phyloP scores from a whole-genome alignment of 179 eudicot genomes.

The Spergularia azorica region DNA sequence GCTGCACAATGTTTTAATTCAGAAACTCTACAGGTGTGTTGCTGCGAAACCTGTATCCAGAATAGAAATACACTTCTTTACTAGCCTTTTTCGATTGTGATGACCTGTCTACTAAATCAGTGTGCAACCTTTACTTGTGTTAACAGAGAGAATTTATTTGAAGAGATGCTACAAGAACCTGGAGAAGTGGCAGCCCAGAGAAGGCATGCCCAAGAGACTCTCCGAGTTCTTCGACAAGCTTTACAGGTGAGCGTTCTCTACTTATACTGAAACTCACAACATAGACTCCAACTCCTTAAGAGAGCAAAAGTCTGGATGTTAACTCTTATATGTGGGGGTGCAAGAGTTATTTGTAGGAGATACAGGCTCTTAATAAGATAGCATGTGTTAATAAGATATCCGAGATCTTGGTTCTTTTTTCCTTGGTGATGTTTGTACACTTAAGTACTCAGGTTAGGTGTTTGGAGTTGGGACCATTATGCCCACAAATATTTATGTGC shows the following conservation, averaged over 20 bases:
- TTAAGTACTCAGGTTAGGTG: neutral
- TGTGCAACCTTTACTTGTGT: constrained; percentile 11
- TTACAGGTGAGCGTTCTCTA: constrained; percentile 60
- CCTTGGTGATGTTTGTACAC: neutral
- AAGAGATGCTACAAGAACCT: constrained; percentile 93
- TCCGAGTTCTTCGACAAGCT: constrained; percentile 86
- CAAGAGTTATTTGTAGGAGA: constrained; percentile 5
- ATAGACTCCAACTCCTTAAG: neutral
- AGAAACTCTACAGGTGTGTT: constrained; percentile 80
- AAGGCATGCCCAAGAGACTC: constrained; percentile 76
- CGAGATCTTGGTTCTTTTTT: neutral
- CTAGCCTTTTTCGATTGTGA: neutral
- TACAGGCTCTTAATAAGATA: neutral
- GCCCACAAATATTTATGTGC: neutral
- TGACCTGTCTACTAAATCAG: constrained; percentile 5
- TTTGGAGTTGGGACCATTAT: neutral
- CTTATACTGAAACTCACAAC: neutral
- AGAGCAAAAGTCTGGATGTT: neutral
- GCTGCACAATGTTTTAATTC: constrained; percentile 93
- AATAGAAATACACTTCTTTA: neutral
- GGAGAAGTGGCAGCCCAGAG: constrained; percentile 81
- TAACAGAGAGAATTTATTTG: constrained; percentile 80
- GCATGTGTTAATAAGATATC: neutral
- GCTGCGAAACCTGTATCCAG: neutral
- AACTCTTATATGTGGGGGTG: neutral